Evolutionary conservation across 2,329 filamentous ascomycete genomes (phyloP).

Genomic region (Claviceps lovelessii): DNA sequence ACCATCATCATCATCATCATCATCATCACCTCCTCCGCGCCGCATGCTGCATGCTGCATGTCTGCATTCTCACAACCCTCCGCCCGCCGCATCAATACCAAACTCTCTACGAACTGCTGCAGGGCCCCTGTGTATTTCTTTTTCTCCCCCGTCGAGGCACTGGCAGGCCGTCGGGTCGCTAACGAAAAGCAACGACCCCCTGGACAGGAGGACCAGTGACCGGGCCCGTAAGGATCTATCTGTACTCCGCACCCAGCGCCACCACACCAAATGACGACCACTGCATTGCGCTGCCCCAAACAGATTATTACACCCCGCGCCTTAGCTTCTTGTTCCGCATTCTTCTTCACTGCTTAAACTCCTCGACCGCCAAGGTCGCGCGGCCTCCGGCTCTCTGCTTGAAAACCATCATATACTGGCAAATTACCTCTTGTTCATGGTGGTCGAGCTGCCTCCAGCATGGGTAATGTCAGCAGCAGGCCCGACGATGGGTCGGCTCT

Average conservation of each 20-base stretch:
- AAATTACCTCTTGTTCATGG: constrained; percentile 4
- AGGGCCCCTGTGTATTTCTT: neutral
- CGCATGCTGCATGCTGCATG: neutral
- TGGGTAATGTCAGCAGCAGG: constrained; percentile 87
- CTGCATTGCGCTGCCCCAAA: constrained; percentile 2
- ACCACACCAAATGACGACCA: constrained; percentile 5
- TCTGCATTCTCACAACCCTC: neutral
- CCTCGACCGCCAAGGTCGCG: neutral
- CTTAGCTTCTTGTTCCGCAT: constrained; percentile 5
- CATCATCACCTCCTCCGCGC: neutral
- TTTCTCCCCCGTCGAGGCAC: too few species aligned
- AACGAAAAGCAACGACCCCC: neutral
- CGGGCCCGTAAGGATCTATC: constrained; percentile 1
- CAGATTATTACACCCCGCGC: constrained; percentile 4
- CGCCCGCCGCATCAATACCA: neutral
- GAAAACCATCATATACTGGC: neutral
- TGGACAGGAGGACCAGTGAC: neutral
- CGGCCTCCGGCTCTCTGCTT: neutral
- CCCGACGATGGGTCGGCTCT: constrained; percentile 68
- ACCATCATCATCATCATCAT: neutral
- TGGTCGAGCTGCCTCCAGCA: constrained; percentile 30
- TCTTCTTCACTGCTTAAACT: constrained; percentile 1
- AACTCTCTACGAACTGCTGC: neutral
- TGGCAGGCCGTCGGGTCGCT: neutral
- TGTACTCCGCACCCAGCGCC: constrained; percentile 2